phyloP scores from a whole-genome alignment of 1,284 basidiomycete species.

The Fomitopsis schrenkii region DNA sequence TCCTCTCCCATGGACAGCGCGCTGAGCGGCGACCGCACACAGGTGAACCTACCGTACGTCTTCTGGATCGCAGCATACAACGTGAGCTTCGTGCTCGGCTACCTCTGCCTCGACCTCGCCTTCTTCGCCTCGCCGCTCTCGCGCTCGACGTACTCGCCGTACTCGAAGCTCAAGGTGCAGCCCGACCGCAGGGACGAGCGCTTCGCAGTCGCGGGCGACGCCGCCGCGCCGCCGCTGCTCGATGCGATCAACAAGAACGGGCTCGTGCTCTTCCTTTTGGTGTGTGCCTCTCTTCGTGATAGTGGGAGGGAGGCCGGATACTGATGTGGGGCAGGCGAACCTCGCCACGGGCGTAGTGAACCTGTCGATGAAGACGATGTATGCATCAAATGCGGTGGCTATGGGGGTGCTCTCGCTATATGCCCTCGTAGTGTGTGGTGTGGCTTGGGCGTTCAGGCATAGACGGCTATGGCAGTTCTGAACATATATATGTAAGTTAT shows the following conservation, averaged over 20 bases:
- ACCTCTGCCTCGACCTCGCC: constrained; percentile 71
- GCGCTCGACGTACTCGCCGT: constrained; percentile 31
- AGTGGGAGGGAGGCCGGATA: neutral
- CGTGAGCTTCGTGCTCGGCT: constrained; percentile 79
- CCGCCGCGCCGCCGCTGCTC: constrained; percentile 55
- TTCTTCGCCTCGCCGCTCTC: constrained; percentile 51
- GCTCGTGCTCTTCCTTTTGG: constrained; percentile 77
- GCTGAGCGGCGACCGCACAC: constrained; percentile 27
- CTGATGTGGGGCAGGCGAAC: constrained; percentile 63
- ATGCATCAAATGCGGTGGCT: constrained; percentile 52
- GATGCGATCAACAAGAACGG: constrained; percentile 84
- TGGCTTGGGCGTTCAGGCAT: constrained; percentile 54
- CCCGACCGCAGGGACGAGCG: constrained; percentile 13
- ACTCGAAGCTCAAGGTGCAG: constrained; percentile 36
- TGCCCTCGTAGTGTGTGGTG: constrained; percentile 48
- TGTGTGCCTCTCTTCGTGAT: constrained; percentile 35
- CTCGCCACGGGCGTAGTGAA: constrained; percentile 86
- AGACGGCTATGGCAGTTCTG: constrained; percentile 30
- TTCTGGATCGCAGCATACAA: constrained; percentile 92
- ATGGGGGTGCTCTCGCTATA: constrained; percentile 70
- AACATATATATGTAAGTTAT: neutral
- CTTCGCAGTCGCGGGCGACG: constrained; percentile 5
- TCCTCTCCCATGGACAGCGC: neutral
- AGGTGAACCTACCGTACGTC: constrained; percentile 90
- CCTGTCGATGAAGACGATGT: constrained; percentile 81